Base-by-base conservation (phyloP, 2,329 filamentous ascomycete genomes). In the Aspergillus hiratsukae region DNA sequence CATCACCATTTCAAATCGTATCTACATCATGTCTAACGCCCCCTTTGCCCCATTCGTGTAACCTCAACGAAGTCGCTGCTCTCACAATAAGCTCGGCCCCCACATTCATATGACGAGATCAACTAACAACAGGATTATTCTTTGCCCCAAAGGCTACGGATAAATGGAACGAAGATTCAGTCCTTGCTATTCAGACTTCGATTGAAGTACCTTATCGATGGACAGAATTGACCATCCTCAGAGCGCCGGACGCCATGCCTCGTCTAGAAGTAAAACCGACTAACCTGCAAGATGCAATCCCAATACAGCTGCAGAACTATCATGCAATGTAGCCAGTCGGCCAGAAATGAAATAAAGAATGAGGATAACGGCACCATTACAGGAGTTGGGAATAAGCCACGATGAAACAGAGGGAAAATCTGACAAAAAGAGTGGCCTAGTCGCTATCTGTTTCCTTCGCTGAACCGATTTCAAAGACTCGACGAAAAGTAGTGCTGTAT, bases 241-340 rank as follows among this genome's bases (percentile, higher is more conserved):
- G 45, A 51, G 4, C 29, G 28, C 48, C 35, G 54, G 61, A 61
- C 61, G 55, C 60, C 60, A 41, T 54, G 49, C 56, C 54, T 40
- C 58, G 52, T 60, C 51, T 48, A 48, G 48, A 62, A 37, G 58
- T 28, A 50, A 56, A 35, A 51, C 46, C 10, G 46, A 51, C 29
- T 51, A 51, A 53, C 46, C 49, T 45, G 23, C 27, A 28, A 40
- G 23, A 52, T 31, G 31, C 31, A 35, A 51, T 49, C 43, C 51
- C 46, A 55, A 54, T 49, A 28, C 27, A 52, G 49, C 5, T 41
- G n/a, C 35, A 40, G 19, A 48, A 35, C 45, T 5, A 17, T n/a
- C 14, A 11, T n/a, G 37, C 40, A 50, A 49, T 48, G 37, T 43
- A 49, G 17, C 27, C 51, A 17, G 14, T 21, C 48, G 23, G 29